Evolutionary conservation across 148 eudicot genomes (phyloP).

Genomic region (Amaranthus palmeri): DNA sequence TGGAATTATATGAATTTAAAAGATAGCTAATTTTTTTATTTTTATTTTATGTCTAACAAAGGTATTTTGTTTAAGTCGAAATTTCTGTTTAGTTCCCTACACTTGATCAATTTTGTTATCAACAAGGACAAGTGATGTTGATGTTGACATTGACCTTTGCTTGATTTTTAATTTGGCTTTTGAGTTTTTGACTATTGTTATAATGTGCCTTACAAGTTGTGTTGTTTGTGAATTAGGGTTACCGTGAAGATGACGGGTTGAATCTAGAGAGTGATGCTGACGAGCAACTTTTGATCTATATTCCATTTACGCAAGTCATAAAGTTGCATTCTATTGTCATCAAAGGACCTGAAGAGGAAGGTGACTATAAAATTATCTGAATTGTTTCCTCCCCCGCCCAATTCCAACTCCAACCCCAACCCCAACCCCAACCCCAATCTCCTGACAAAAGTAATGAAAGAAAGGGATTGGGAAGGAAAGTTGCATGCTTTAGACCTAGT

Average conservation of each 20-base stretch:
- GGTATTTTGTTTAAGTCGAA: too few relatives aligned
- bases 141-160: not conserved
- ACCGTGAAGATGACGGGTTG: constrained; percentile 94
- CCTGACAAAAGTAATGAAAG: not conserved
- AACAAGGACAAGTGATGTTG: too few relatives aligned
- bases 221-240: constrained; percentile 53
- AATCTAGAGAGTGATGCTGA: constrained; percentile 92
- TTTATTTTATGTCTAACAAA: too few relatives aligned
- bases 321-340: constrained; percentile 77
- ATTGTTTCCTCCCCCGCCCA: not conserved
- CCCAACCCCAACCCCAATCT: not conserved
- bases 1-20: too few relatives aligned
- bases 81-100: not conserved
- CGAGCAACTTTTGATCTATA: constrained; percentile 86
- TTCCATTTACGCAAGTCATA: constrained; percentile 81
- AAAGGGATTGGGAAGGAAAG: not conserved
- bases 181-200: not conserved
- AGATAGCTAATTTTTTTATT: too few relatives aligned
- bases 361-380: constrained; percentile 26
- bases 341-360: constrained; percentile 90
- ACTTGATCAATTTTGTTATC: too few relatives aligned
- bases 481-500: not conserved
- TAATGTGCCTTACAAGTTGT: not conserved
- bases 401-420: too few relatives aligned
- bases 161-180: not conserved